Evolutionary conservation across 2,329 filamentous ascomycete species (phyloP), one percentile per base, ranked within the genome.

Genomic region (Hypoxylon sp.): DNA sequence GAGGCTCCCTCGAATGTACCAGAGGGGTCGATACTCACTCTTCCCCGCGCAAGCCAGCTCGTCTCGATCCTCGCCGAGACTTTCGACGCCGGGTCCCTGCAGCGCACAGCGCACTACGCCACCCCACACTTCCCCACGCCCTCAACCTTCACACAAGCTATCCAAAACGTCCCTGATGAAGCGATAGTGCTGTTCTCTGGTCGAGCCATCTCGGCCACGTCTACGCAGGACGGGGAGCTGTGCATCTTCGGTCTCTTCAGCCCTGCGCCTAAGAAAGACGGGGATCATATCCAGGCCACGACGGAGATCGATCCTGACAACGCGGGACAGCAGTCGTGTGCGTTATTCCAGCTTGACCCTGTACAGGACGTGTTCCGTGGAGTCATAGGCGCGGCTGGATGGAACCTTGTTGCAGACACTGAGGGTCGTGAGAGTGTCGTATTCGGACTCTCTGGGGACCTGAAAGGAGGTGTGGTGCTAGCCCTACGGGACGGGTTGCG

Each of bases 361-460:
- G 48, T 55, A 3, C 57, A 61, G n/a, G 62, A 65, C n/a, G 40
- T 53, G 22, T 65, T 61, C 24, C 51, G 42, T 12, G 62, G 62
- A 16, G 46, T 61, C 14, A 20, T 30, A 4, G 62, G 57, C 4
- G 26, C 24, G 26, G 16, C 45, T 16, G 62, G 57, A 3, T 65
- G 62, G 62, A 22, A 20, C 45, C 8, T 33, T 11, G 16, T 24
- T n/a, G 4, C 16, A 14, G 50, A 46, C 26, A 51, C 36, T 33
- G 14, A 56, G 36, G 56, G 51, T 38, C 38, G 30, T 6, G 45
- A 56, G 45, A 49, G 9, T 5, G 3, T 65, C 8, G 18, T 48
- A 11, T 57, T 65, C 22, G 62, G 62, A 24, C 49, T 20, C 11
- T 8, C 8, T 22, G 46, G 22, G 18, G 40, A 20, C 1, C 36